Evolutionary conservation across 441 rosid species (phyloP).

Genomic region (Sinapis alba): DNA sequence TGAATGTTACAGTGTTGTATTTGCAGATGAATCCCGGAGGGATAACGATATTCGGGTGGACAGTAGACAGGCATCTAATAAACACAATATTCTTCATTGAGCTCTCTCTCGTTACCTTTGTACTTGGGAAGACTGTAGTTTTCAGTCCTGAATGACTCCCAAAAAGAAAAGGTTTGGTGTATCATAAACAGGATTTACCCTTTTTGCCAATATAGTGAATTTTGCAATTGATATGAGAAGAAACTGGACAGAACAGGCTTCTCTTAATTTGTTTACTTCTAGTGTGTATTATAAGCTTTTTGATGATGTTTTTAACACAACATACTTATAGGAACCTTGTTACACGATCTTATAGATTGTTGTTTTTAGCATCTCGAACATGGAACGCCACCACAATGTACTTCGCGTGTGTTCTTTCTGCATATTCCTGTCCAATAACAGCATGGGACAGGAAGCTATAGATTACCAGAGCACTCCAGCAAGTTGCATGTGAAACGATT

Average conservation of each 20-base stretch:
- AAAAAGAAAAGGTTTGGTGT: not conserved
- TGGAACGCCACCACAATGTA: not conserved
- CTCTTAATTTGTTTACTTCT: conserved; percentile 5
- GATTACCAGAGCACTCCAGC: conserved; percentile 1
- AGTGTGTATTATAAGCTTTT: conserved; percentile 5
- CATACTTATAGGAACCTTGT: not conserved
- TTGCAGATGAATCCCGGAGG: conserved; percentile 93
- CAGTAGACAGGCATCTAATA: conserved; percentile 75
- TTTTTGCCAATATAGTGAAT: conserved; percentile 9
- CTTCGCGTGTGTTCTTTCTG: not conserved
- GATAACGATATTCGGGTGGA: conserved; percentile 92
- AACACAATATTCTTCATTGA: conserved; percentile 87
- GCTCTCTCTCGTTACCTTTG: conserved; percentile 79
- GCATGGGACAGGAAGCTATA: not conserved
- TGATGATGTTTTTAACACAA: not conserved
- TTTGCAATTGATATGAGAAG: conserved; percentile 3
- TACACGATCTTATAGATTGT: not conserved
- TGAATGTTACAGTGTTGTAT: conserved; percentile 59
- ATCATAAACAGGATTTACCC: conserved; percentile 8
- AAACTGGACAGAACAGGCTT: not conserved
- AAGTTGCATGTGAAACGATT: not conserved
- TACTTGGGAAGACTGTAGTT: conserved; percentile 81
- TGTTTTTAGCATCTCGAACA: not conserved
- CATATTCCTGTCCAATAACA: not conserved
- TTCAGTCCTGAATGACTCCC: conserved; percentile 39